phyloP scores from a whole-genome alignment of 192 early-diverging fungal species.

The Coemansia sp. region DNA sequence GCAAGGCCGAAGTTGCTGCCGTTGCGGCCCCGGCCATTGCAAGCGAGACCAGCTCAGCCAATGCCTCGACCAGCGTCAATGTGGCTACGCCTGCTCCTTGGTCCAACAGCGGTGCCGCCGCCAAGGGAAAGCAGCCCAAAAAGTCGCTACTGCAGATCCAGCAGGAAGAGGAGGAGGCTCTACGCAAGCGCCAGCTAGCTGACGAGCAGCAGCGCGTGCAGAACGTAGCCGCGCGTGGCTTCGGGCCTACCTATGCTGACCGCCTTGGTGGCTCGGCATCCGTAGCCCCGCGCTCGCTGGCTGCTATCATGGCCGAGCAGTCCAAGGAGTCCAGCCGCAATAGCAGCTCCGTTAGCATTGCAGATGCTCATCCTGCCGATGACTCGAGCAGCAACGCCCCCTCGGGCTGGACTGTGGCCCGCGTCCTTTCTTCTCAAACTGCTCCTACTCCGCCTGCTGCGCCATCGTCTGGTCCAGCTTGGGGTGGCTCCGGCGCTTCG shows the following conservation, averaged over 20 bases:
- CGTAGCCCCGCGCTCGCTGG: conserved; percentile 24
- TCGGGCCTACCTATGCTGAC: conserved; percentile 41
- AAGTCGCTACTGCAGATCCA: conserved; percentile 54
- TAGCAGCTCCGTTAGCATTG: not conserved
- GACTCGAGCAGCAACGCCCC: not conserved
- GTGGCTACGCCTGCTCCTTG: conserved; percentile 33
- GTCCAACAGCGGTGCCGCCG: conserved; percentile 17
- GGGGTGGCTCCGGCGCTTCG: not conserved
- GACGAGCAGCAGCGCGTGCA: conserved; percentile 22
- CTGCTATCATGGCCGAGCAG: conserved; percentile 50
- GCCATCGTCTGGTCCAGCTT: not conserved
- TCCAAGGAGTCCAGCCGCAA: conserved; percentile 22
- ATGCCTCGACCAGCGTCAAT: not conserved
- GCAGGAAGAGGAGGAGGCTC: conserved; percentile 47
- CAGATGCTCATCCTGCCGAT: not conserved
- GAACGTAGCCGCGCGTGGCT: conserved; percentile 3
- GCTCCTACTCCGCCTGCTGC: conserved; percentile 12
- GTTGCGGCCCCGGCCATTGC: not conserved
- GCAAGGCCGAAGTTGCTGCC: not conserved
- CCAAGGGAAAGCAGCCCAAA: conserved; percentile 38
- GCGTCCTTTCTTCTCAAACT: not conserved
- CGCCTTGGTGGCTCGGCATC: conserved; percentile 15
- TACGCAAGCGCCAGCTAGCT: conserved; percentile 27
- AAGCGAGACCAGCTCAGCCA: not conserved
- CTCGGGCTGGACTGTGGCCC: conserved; percentile 3